Evolutionary conservation across 2,329 filamentous ascomycete species (phyloP).

Genomic region (Ceratocystis eucalypticola): DNA sequence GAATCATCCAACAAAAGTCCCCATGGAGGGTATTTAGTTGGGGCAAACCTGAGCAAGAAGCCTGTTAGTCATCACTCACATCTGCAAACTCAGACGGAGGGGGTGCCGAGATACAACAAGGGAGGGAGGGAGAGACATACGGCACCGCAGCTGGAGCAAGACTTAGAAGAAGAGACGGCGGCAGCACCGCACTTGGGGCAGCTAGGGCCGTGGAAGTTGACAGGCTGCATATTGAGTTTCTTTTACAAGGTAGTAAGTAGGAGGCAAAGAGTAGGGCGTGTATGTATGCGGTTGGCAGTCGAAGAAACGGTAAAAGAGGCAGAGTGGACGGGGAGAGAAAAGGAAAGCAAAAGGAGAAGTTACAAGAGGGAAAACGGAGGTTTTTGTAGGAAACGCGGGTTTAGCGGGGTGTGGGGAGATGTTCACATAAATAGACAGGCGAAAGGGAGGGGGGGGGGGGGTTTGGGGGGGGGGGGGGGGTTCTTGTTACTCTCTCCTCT

Average conservation of each 20-base stretch:
- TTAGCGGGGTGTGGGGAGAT: background rate
- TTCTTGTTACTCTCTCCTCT: no score
- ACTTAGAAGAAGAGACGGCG: conserved; percentile 36
- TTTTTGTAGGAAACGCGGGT: background rate
- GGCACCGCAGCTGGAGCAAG: conserved; percentile 42
- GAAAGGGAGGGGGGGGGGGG: background rate
- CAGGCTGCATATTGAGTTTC: conserved; percentile 21
- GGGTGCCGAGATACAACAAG: background rate
- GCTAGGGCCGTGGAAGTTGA: conserved; percentile 29
- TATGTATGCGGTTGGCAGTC: background rate
- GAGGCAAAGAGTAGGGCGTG: background rate
- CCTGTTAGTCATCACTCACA: background rate
- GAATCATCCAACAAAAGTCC: no score
- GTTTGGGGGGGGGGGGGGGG: background rate
- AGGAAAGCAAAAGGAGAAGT: background rate
- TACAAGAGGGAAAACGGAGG: background rate
- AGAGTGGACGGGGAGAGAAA: background rate
- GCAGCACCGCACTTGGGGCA: conserved; percentile 46
- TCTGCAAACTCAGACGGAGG: background rate
- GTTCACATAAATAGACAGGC: background rate
- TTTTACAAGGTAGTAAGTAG: conserved; percentile 3
- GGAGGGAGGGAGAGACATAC: conserved; percentile 30
- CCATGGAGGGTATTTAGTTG: background rate
- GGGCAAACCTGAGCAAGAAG: conserved; percentile 10
- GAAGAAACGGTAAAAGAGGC: background rate